Evolutionary conservation across 805 yeast genomes (phyloP).

Genomic region (Brettanomyces sp.): DNA sequence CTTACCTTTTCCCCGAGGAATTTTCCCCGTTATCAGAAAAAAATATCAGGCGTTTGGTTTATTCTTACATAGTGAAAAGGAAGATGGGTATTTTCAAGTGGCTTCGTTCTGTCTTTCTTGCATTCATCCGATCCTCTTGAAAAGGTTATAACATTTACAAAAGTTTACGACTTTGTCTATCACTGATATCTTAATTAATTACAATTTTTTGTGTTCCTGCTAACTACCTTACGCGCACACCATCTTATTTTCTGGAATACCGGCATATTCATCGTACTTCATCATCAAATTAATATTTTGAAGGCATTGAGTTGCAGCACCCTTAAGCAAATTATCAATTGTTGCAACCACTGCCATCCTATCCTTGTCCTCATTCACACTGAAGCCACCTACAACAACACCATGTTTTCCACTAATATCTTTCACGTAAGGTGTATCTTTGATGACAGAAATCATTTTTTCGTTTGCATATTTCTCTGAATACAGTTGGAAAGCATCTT

Average conservation of each 20-base stretch:
- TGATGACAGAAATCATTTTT: constrained; percentile 72
- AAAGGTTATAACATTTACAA: no score
- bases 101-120: no score
- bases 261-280: constrained; percentile 90
- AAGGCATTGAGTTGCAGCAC: constrained; percentile 97
- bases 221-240: neutral
- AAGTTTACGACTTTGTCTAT: no score
- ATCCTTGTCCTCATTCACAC: constrained; percentile 78
- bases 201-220: no score
- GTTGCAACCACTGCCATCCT: constrained; percentile 93
- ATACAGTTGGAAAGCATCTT: constrained; percentile 77
- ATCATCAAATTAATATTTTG: constrained; percentile 89
- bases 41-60: no score
- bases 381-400: constrained; percentile 91
- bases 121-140: no score
- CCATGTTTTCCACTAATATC: constrained; percentile 94
- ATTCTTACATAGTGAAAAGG: no score
- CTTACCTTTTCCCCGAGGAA: no score
- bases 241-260: constrained; percentile 51
- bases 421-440: constrained; percentile 88
- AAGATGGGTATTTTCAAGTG: no score
- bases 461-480: constrained; percentile 86
- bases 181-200: no score
- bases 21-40: no score
- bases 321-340: constrained; percentile 90